Conservation (phyloP, 495 filamentous ascomycete species). For the Amniculicola lignicola region DNA sequence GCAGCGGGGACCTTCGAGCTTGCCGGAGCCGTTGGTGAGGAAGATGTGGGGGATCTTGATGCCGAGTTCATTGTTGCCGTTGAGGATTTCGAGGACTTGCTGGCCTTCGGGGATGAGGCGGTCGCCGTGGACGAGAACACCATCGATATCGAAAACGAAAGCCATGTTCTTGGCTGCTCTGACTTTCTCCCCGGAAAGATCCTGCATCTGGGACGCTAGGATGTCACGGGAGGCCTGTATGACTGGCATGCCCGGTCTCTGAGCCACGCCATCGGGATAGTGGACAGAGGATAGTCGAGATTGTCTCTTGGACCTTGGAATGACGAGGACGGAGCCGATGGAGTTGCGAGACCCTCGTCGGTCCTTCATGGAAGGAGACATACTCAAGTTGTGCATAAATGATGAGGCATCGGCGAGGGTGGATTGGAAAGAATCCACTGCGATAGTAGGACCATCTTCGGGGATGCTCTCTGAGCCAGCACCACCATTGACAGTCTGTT, state of each 20-base stretch:
- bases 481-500: no score
- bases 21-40: conserved; percentile 65
- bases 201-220: conserved; percentile 69
- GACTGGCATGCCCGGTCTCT: conserved; percentile 48
- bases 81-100: conserved; percentile 59
- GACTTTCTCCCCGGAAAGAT: conserved; percentile 66
- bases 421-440: conserved; percentile 68
- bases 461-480: conserved; percentile 50
- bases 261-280: conserved; percentile 41
- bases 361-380: conserved; percentile 63
- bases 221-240: conserved; percentile 62
- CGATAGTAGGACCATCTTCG: conserved; percentile 53
- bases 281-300: conserved; percentile 61
- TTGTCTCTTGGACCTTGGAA: conserved; percentile 66
- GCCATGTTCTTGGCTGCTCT: conserved; percentile 62
- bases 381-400: conserved; percentile 72
- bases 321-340: conserved; percentile 72
- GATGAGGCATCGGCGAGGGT: conserved; percentile 64
- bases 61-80: conserved; percentile 65
- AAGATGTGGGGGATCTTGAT: conserved; percentile 72
- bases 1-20: conserved; percentile 56
- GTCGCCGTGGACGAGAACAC: conserved; percentile 64
- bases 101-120: conserved; percentile 59
- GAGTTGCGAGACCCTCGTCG: conserved; percentile 73
- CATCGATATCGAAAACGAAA: conserved; percentile 66